Evolutionary conservation across 2,329 filamentous ascomycete genomes (phyloP), one percentile per base, ranked within the genome.

Genomic region (Acrocalymma vagum): DNA sequence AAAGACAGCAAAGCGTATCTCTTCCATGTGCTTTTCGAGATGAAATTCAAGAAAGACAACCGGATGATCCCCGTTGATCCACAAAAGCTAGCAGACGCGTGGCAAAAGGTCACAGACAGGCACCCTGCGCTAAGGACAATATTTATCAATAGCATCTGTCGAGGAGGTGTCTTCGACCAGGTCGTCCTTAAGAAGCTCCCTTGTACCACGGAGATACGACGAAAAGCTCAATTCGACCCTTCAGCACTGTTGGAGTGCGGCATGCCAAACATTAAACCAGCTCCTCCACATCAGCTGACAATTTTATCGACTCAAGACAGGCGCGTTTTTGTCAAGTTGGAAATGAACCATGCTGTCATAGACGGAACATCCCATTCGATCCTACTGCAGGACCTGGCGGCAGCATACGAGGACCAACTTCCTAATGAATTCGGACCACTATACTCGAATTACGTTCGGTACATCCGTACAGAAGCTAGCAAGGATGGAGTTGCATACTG

Each of bases 271-370:
- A 31, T 10, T 23, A 14, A 15, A n/a, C 26, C 41, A 23, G 48
- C 36, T 8, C 47, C 43, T 14, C 43, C 38, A 13, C 50, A 53
- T 38, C 48, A 37, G 9, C 34, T 56, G 11, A 49, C 47, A 13
- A 34, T 36, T 14, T 45, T 37, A 25, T 38, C 9, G 20, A 48
- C 52, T 16, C 10, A 38, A 18, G 16, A 35, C 9, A 29, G 32
- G 20, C 15, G 32, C 11, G 30, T 45, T 7, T 46, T 40, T 25
- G 29, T 35, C 29, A 35, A 33, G 23, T 25, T 55, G 3, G 54
- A 55, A 18, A 58, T 58, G 15, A 51, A 30, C 35, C 54, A 58
- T 25, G 37, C 39, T n/a, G 20, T 58, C 17, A 44, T 54, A 9
- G 54, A 58, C 18, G 54, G 43, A 4, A 22, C 29, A 21, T 53